phyloP scores from a whole-genome alignment of 371 early-diverging fungal species.

The Polyrhizophydium stewartii region DNA sequence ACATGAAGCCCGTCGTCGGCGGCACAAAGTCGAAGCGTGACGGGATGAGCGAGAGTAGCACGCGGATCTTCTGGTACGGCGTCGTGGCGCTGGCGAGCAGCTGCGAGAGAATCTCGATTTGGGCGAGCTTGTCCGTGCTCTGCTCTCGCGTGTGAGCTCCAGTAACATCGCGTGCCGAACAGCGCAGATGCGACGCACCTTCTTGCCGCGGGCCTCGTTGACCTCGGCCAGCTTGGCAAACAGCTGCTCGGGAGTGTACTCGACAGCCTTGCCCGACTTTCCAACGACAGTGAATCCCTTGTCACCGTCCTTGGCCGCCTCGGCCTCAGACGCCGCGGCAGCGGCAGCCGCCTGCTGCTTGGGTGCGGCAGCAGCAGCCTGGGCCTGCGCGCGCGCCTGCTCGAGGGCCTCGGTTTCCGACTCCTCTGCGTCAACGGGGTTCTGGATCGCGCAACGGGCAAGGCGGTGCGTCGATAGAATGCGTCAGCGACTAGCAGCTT shows the following conservation, averaged over 20 bases:
- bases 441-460: constrained; percentile 9
- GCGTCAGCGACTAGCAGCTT: too few relatives aligned
- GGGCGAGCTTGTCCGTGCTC: constrained; percentile 83
- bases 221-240: constrained; percentile 79
- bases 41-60: constrained; percentile 83
- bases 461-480: too few relatives aligned
- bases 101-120: constrained; percentile 62
- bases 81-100: constrained; percentile 65
- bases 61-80: constrained; percentile 79
- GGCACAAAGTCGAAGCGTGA: constrained; percentile 84
- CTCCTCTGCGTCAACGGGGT: constrained; percentile 31
- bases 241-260: constrained; percentile 66
- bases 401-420: constrained; percentile 18
- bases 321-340: not conserved
- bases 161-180: not conserved
- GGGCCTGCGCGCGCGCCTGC: not conserved
- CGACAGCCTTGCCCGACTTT: constrained; percentile 70
- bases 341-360: not conserved
- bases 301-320: constrained; percentile 15
- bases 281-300: constrained; percentile 86
- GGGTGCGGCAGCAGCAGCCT: not conserved
- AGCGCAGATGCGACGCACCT: constrained; percentile 38
- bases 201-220: constrained; percentile 86
- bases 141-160: constrained; percentile 16
- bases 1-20: constrained; percentile 65